Evolutionary conservation across 306 rosid genomes (phyloP), one percentile per base, ranked within the genome.

Genomic region (Vicia sativa): DNA sequence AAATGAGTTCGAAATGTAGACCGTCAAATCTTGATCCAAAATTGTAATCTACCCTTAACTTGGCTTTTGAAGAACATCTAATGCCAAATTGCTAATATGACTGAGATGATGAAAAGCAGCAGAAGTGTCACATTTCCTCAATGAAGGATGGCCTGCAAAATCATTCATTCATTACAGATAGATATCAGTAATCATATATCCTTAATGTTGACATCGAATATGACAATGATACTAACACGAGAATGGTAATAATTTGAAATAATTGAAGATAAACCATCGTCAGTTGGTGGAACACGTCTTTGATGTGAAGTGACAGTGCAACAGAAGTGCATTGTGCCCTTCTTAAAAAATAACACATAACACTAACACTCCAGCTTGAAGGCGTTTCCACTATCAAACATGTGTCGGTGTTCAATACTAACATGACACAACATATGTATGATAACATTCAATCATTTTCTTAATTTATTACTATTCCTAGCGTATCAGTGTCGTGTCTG

Each of bases 51-150:
- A 50, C 2, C 2, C 65, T 41, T 14, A 3, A 19, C 16, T 13
- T 55, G 45, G 0, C 4, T 39, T 48, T 29, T 16, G 21, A 70
- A 15, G 34, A 34, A 23, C 38, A 41, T 15, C 64, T 56, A 76
- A 31, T 76, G 80, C 80, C 80, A 76, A 69, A 76, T 62, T 53
- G 67, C 80, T 26, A 76, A 62, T 53, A 76, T 53, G 52, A 76
- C 52, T 19, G 80, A 76, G 52, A 76, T 35, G 31, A 53, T 21
- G 66, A 76, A 69, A 29, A 76, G 75, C 25, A 76, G 44, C 10
- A 69, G n/a, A 62, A 69, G 75, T 62, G 75, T 76, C 66, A 12
- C 70, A 53, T 76, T 76, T 55, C 80, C 75, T 0, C 80, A 76
- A 76, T 44, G 11, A 53, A 52, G 15, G 80, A 68, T 68, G 35